Evolutionary conservation across 352 stramenopile species (phyloP).

Genomic region (Phytophthora agathidicida): DNA sequence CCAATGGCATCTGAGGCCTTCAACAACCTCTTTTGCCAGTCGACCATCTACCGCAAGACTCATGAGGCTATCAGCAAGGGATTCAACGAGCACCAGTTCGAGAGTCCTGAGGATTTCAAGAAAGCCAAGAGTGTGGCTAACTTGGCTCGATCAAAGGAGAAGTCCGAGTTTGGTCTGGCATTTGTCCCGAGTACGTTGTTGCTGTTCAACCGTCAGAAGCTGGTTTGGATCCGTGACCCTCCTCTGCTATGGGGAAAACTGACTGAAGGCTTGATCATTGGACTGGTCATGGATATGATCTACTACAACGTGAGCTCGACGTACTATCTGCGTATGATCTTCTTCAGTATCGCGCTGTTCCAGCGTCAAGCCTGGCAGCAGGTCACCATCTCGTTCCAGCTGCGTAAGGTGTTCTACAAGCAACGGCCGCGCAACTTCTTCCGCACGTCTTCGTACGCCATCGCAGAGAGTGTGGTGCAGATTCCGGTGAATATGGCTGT

Average conservation of each 20-base stretch:
- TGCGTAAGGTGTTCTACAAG: slow-evolving; percentile 89
- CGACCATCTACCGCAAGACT: slow-evolving; percentile 55
- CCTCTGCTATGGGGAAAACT: slow-evolving; percentile 51
- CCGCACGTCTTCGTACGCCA: slow-evolving; percentile 69
- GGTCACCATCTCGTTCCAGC: slow-evolving; percentile 67
- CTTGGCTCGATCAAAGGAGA: slow-evolving; percentile 45
- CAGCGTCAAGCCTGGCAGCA: slow-evolving; percentile 68
- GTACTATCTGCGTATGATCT: slow-evolving; percentile 68
- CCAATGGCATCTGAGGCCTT: slow-evolving; percentile 44
- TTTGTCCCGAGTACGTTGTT: slow-evolving; percentile 41
- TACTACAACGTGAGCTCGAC: slow-evolving; percentile 49
- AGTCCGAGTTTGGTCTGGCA: slow-evolving; percentile 45
- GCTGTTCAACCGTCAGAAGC: slow-evolving; percentile 48
- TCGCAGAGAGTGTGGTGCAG: slow-evolving; percentile 55
- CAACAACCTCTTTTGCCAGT: slow-evolving; percentile 52
- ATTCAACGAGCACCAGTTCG: slow-evolving; percentile 60
- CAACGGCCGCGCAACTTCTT: slow-evolving; percentile 87
- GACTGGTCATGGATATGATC: slow-evolving; percentile 68
- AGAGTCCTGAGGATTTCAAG: slow-evolving; percentile 51
- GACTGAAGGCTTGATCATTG: slow-evolving; percentile 61
- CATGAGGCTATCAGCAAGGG: slow-evolving; percentile 38
- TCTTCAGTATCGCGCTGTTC: slow-evolving; percentile 52
- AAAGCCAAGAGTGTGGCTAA: slow-evolving; percentile 51
- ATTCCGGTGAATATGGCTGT: slow-evolving; percentile 61
- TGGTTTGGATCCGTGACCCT: slow-evolving; percentile 51